Conservation (phyloP, 441 rosid genomes). For the Eutrema salsugineum region DNA sequence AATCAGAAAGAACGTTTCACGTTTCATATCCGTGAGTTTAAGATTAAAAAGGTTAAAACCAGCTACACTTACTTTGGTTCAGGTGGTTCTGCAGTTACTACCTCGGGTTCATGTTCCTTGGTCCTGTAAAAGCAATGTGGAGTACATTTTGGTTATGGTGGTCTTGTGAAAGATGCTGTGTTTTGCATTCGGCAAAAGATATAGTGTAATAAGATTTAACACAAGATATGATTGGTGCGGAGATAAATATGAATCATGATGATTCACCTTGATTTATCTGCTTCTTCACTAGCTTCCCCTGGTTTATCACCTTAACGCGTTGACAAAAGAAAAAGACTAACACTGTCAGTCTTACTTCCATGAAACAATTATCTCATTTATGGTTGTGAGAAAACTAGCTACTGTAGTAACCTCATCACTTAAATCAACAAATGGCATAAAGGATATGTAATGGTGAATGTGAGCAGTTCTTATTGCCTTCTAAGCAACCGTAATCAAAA, state of each 20-base stretch:
- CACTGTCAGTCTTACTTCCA: neutral
- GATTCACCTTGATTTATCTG: constrained; percentile 28
- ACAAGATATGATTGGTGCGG: neutral
- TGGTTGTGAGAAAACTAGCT: neutral
- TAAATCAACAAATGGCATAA: neutral
- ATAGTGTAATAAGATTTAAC: neutral
- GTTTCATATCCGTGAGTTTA: neutral
- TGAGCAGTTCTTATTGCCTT: neutral
- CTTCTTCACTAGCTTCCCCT: constrained; percentile 19
- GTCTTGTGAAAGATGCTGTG: neutral
- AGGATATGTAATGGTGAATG: neutral
- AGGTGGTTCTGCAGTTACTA: constrained; percentile 13
- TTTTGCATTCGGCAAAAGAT: neutral
- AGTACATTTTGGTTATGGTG: neutral
- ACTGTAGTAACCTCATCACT: neutral
- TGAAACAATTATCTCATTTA: neutral
- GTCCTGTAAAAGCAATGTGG: constrained; percentile 21
- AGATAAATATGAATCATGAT: neutral
- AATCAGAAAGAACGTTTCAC: neutral
- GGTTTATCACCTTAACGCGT: constrained; percentile 18
- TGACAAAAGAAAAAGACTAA: neutral
- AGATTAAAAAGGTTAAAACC: neutral
- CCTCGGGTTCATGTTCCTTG: constrained; percentile 20
- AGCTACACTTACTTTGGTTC: constrained; percentile 46
- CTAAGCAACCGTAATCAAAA: neutral